These are phyloP conservation scores for Trichocladium uniseriatum DNA, from an alignment of 495 filamentous ascomycete species.

Conservation along the genomic window DNA sequence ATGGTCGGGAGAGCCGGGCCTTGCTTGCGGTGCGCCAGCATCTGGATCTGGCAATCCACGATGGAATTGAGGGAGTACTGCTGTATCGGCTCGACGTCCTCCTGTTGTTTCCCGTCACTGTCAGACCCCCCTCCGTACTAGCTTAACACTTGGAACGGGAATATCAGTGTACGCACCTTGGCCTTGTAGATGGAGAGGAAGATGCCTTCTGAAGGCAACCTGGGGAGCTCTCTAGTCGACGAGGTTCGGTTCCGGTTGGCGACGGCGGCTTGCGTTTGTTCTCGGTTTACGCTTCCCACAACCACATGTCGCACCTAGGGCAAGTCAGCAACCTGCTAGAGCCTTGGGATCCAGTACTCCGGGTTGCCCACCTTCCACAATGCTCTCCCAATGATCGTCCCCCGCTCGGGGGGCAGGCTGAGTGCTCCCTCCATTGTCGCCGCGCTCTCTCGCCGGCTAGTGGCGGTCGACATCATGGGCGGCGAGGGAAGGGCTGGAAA, in stretches of 20 bases:
- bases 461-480: neutral
- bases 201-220: slow-evolving; percentile 26
- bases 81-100: slow-evolving; percentile 41
- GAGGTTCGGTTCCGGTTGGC: slow-evolving; percentile 23
- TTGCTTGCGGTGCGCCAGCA: slow-evolving; percentile 45
- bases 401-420: slow-evolving; percentile 45
- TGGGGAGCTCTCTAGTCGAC: slow-evolving; percentile 22
- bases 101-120: slow-evolving; percentile 21
- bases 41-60: slow-evolving; percentile 43
- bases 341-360: neutral
- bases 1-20: slow-evolving; percentile 42
- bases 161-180: slow-evolving; percentile 31
- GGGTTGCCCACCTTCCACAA: slow-evolving; percentile 46
- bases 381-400: slow-evolving; percentile 46
- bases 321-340: neutral
- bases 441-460: neutral
- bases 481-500: neutral
- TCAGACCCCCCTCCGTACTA: neutral
- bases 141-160: neutral
- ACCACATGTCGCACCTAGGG: slow-evolving; percentile 40
- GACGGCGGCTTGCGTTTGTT: slow-evolving; percentile 12
- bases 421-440: slow-evolving; percentile 46
- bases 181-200: slow-evolving; percentile 47
- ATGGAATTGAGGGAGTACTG: slow-evolving; percentile 42
- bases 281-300: slow-evolving; percentile 27